Evolutionary conservation across 2,329 filamentous ascomycete species (phyloP), one percentile per base, ranked within the genome.

Genomic region (Fusarium tupiense): DNA sequence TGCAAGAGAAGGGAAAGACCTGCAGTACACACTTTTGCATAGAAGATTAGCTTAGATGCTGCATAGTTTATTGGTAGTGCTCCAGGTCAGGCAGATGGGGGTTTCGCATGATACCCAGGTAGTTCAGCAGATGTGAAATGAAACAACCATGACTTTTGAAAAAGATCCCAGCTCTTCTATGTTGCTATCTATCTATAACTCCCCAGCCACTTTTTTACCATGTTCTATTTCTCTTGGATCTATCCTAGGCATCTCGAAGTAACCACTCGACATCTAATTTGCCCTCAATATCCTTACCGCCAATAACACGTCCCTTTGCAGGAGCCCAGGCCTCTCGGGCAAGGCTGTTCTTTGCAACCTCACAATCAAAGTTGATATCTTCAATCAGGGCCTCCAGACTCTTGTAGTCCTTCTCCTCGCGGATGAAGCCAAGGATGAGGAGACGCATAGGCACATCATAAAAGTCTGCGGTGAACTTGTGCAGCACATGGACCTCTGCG

Each of bases 401-500:
- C 69, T 91, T 90, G 84, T 99, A 99, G 85, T 98, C 94, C 80
- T 89, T 91, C 84, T 98, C 96, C 14, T 94, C 92, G 61, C 96
- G 89, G 71, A 99, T 95, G 82, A 94, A 98, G 37, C 95, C 96
- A 70, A 96, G 82, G 57, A 99, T 91, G 31, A 95, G 83, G 22
- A 98, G 85, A 47, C 94, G 91, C 86, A 98, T 92, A 75, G 91
- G 89, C 10, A 88, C 89, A 71, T 90, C 93, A 84, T 98, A 98
- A 82, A 99, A 99, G 81, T 98, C 95, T 44, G 87, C 85, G 5
- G 84, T 82, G 81, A 98, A 97, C 49, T 87, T 82, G 79, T 94
- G 91, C 83, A 99, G 89, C 62, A 99, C 89, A 84, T 98, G 95
- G 64, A 97, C 95, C 87, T 98, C 95, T 80, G 96, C 95, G 72